Evolutionary conservation across 75 land plant genomes (phyloP), one percentile per base, ranked within the genome.

Genomic region (Gnetum montanum): DNA sequence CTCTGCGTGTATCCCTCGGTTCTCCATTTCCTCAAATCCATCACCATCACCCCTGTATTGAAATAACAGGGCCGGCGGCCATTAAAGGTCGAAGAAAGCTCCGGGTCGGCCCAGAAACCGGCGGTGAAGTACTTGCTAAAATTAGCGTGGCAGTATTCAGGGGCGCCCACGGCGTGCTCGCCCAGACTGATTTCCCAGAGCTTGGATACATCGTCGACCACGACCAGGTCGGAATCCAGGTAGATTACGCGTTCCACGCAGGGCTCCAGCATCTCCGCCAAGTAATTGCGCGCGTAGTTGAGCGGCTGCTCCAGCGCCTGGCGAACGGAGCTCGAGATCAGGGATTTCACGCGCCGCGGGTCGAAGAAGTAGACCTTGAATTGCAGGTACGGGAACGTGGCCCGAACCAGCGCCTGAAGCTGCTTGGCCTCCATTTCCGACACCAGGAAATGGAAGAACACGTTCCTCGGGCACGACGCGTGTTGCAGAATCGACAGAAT

Each of bases 41-140:
- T 82, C 60, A 89, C 91, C 95, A 89, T 89, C 7, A 89, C 95
- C 1, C 95, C 95, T 1, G 95, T 89, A 62, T 89, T 89, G 71
- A 85, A 89, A 58, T 89, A 89, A 65, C 95, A 89, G 0, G 95
- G 91, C 20, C 50, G 66, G 49, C 77, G 40, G 5, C 69, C 79
- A 0, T 57, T 44, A 49, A 75, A 74, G 15, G 60, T 54, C 28
- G 19, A 26, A 4, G 73, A 33, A 8, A 78, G 63, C 16, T 20
- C 23, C 28, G n/a, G n/a, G 66, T 78, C 65, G 6, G 54, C 13
- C 81, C 81, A 78, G 73, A 78, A 78, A 8, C 59, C 45, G 5
- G 28, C 26, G 6, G 76, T 59, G 62, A 76, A 76, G 45, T 76
- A 76, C 47, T 73, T 76, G 23, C 61, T 66, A 34, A 76, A 62